Base-by-base conservation (phyloP, 352 stramenopile species). In the Globisporangium alternatum region DNA sequence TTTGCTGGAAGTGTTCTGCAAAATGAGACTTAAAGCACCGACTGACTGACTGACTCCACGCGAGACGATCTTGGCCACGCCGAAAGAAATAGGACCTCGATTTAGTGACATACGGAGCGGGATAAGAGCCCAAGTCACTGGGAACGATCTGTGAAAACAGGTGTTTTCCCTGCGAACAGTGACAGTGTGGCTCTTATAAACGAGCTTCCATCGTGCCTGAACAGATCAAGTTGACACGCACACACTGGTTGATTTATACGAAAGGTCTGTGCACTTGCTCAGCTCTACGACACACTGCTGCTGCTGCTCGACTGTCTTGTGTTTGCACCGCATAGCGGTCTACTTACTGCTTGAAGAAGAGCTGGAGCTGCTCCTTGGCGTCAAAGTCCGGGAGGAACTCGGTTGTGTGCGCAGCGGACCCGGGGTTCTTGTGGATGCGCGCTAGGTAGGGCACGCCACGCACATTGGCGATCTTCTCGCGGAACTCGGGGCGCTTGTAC, bases 371-470 rank as follows among this genome's bases (percentile, higher is more conserved):
- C 41, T 58, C 64, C 31, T 61, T 56, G 8, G 64, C 64, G 44
- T 86, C 72, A 31, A 78, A 78, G 47, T 83, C 80, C 8, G 73
- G 59, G 21, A 69, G 47, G 64, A 72, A 92, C 69, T 90, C 78
- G 5, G 67, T 64, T 61, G 83, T 15, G 10, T 69, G 64, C 41
- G 83, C 80, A 56, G 79, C 72, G 17, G 51, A 75, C 22, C 62
- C 69, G 3, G 45, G 35, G 60, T 90, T 78, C 65, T 76, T 74
- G 35, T 63, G 70, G 3, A 90, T 65, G 49, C 82, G 81, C 25
- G 68, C 81, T 48, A 92, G 59, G 65, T 78, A 90, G n/a, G 83
- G 83, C 47, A 92, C 81, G 41, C 81, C 81, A 31, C 83, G 78
- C 48, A 92, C 79, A 56, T 62, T 61, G 9, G 82, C 66, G 45